Conservation (phyloP, 2,329 filamentous ascomycete species). For the Coleophoma eucalyptorum region DNA sequence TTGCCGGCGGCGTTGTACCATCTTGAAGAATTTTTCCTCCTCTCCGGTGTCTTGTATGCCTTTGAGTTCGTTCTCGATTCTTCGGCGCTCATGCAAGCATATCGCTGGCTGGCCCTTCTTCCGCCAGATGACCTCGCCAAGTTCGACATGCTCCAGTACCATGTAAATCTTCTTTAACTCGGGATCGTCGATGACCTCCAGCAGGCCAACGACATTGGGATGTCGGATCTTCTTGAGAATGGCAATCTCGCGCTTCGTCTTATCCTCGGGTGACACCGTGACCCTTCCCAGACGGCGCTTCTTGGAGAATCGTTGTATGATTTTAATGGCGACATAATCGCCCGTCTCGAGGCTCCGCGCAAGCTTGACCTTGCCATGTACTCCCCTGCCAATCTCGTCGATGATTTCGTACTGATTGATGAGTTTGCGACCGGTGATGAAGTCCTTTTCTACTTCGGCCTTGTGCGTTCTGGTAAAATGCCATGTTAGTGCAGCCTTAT, state of each 20-base stretch:
- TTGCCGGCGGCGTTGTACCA: conserved; percentile 55
- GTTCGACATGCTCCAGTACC: conserved; percentile 90
- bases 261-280: conserved; percentile 64
- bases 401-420: conserved; percentile 99
- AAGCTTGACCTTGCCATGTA: conserved; percentile 97
- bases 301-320: conserved; percentile 94
- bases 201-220: conserved; percentile 90
- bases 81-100: conserved; percentile 74
- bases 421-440: conserved; percentile 84
- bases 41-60: conserved; percentile 53
- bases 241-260: conserved; percentile 93
- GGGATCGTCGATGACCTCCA: conserved; percentile 97
- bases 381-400: conserved; percentile 90
- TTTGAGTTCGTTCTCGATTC: conserved; percentile 69
- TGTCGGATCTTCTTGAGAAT: conserved; percentile 98
- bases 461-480: conserved; percentile 67
- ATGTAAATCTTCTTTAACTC: conserved; percentile 98
- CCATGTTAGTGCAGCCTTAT: conserved; percentile 12
- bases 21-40: conserved; percentile 55
- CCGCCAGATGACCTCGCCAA: conserved; percentile 92
- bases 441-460: conserved; percentile 85
- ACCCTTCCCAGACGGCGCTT: conserved; percentile 86
- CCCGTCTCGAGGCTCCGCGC: conserved; percentile 74
- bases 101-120: conserved; percentile 83
- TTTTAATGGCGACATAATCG: conserved; percentile 93